phyloP scores from a whole-genome alignment of 106 monocot species.

The Dendrobium chrysotoxum region DNA sequence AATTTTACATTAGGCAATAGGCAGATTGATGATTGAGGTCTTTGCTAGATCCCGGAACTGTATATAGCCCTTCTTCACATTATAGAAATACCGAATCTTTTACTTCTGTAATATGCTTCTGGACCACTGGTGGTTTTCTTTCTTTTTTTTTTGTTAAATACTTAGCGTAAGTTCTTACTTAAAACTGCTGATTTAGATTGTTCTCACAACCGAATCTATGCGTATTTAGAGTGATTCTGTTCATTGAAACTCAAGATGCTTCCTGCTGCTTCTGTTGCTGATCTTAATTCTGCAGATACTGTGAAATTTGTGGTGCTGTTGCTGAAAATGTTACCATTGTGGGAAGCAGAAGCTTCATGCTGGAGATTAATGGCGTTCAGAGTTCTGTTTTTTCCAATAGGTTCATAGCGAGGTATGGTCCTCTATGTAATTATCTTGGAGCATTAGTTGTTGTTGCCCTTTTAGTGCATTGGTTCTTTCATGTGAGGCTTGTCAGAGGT shows the following conservation, averaged over 20 bases:
- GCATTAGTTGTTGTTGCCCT: not conserved
- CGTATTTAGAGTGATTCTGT: not conserved
- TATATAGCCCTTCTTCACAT: not conserved
- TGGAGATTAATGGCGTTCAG: not conserved
- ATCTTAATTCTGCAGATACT: not conserved
- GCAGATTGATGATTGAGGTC: too few species aligned
- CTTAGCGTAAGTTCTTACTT: not conserved
- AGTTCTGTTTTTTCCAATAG: not conserved
- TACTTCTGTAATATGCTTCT: not conserved
- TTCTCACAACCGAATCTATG: too few species aligned
- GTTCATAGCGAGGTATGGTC: not conserved
- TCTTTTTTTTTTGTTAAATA: not conserved
- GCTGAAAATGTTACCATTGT: constrained; percentile 1
- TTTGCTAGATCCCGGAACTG: not conserved
- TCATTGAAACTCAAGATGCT: not conserved
- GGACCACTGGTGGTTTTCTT: not conserved
- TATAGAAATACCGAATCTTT: not conserved
- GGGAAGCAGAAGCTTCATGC: not conserved
- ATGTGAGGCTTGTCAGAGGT: too few species aligned
- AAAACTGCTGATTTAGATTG: too few species aligned
- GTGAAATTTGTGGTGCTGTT: constrained; percentile 2
- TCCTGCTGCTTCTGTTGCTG: not conserved
- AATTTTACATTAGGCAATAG: too few species aligned
- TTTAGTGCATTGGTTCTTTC: too few species aligned
- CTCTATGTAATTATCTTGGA: not conserved